Evolutionary conservation across 2,329 filamentous ascomycete genomes (phyloP).

Genomic region (Boeremia exigua): DNA sequence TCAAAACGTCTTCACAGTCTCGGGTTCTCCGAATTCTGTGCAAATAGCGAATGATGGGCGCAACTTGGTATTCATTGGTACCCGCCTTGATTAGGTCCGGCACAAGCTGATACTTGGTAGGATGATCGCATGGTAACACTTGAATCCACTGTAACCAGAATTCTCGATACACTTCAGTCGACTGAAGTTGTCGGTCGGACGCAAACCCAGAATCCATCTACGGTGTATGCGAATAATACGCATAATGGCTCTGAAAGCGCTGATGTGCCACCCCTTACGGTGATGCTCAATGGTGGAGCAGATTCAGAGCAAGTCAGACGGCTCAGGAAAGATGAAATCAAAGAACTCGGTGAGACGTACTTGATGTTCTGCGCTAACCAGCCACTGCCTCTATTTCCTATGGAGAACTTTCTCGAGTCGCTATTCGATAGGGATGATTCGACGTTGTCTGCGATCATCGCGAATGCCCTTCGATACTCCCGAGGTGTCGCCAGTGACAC

Average conservation of each 20-base stretch:
- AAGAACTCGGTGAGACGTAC: neutral
- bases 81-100: too few relatives aligned
- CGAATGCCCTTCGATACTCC: neutral
- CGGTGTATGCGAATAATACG: neutral
- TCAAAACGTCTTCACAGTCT: neutral
- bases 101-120: neutral
- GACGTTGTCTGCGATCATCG: neutral
- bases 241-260: neutral
- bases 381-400: neutral
- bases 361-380: neutral
- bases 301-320: neutral
- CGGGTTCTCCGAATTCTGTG: neutral
- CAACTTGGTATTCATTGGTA: neutral
- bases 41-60: neutral
- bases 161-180: neutral
- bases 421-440: neutral
- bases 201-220: too few relatives aligned
- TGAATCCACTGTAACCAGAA: neutral
- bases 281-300: neutral
- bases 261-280: neutral
- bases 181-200: neutral
- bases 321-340: neutral
- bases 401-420: neutral
- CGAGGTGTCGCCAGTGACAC: too few relatives aligned
- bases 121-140: slow-evolving; percentile 1